A percentile compares a stretch with the other conserved stretches of the same genome.
Conservation (phyloP, 2,329 filamentous ascomycete species). For the Periconia digitata region DNA sequence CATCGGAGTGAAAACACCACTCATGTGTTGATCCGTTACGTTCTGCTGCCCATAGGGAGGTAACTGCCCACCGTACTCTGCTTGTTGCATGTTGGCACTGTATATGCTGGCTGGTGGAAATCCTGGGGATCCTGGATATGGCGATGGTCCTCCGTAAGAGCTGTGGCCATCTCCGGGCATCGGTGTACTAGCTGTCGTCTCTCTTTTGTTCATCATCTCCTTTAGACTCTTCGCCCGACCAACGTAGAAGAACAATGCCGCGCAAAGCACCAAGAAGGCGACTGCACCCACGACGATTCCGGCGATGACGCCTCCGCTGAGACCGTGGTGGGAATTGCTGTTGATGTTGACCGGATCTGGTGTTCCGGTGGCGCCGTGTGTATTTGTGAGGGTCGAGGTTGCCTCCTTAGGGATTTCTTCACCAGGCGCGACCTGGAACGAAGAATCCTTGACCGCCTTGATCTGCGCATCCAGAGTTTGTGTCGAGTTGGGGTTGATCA, state of each 20-base stretch:
- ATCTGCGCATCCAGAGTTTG: slow-evolving; percentile 34
- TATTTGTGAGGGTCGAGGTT: slow-evolving; percentile 13
- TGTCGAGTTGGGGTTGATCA: slow-evolving; percentile 63
- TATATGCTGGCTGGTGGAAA: slow-evolving; percentile 4
- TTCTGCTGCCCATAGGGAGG: slow-evolving; percentile 29
- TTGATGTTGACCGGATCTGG: slow-evolving; percentile 7
- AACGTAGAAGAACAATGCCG: slow-evolving; percentile 66
- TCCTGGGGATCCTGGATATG: slow-evolving; percentile 4
- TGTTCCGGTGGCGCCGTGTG: slow-evolving; percentile 11
- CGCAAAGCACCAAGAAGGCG: slow-evolving; percentile 62
- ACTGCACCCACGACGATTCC: slow-evolving; percentile 65
- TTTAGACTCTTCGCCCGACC: slow-evolving; percentile 45
- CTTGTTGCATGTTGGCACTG: slow-evolving; percentile 9
- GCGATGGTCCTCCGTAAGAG: not conserved
- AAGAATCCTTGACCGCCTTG: slow-evolving; percentile 21
- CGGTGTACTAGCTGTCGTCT: slow-evolving; percentile 12
- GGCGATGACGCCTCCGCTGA: slow-evolving; percentile 46
- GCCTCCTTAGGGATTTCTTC: slow-evolving; percentile 44
- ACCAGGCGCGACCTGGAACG: slow-evolving; percentile 41
- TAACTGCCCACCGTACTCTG: slow-evolving; percentile 15
- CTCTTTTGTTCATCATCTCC: slow-evolving; percentile 23
- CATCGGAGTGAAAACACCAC: slow-evolving; percentile 22
- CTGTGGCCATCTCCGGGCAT: not conserved
- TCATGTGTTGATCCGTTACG: slow-evolving; percentile 23
- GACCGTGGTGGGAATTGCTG: slow-evolving; percentile 8